Conservation (phyloP, 306 rosid species). For the Albizia julibrissin region DNA sequence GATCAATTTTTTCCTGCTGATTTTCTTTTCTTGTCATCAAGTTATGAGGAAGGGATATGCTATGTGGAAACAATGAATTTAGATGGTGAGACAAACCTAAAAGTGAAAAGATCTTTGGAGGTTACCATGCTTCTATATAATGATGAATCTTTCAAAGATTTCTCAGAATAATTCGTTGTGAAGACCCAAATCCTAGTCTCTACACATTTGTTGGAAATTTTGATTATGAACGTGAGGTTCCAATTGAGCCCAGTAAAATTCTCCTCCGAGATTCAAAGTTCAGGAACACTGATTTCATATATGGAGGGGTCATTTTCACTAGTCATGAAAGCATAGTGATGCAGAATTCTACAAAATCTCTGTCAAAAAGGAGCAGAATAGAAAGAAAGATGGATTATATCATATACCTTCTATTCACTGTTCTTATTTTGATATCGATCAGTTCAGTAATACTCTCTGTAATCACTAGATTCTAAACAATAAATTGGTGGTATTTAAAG, state of each 20-base stretch:
- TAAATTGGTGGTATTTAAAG: constrained; percentile 70
- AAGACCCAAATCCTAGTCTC: constrained; percentile 93
- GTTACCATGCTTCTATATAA: constrained; percentile 66
- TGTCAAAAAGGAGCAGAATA: constrained; percentile 89
- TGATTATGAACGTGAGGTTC: constrained; percentile 68
- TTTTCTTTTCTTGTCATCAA: constrained; percentile 80
- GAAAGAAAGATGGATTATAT: constrained; percentile 89
- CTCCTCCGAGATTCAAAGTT: constrained; percentile 96
- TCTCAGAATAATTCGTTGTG: constrained; percentile 67
- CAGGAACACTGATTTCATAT: constrained; percentile 81
- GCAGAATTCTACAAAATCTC: constrained; percentile 96
- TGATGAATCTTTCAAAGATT: constrained; percentile 76
- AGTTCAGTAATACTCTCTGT: constrained; percentile 86
- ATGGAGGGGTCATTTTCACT: constrained; percentile 89
- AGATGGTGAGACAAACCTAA: constrained; percentile 97
- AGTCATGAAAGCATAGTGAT: constrained; percentile 98
- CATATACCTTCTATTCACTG: constrained; percentile 81
- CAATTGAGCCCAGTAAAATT: constrained; percentile 87
- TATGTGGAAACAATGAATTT: constrained; percentile 99
- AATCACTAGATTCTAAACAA: constrained; percentile 60
- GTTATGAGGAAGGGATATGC: constrained; percentile 96
- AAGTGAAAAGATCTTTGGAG: constrained; percentile 92
- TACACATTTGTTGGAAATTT: constrained; percentile 89
- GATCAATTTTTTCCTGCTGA: constrained; percentile 98
- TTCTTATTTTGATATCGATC: constrained; percentile 79